phyloP scores from a whole-genome alignment of 2,329 filamentous ascomycete genomes.

The Xylariaceae sp. region DNA sequence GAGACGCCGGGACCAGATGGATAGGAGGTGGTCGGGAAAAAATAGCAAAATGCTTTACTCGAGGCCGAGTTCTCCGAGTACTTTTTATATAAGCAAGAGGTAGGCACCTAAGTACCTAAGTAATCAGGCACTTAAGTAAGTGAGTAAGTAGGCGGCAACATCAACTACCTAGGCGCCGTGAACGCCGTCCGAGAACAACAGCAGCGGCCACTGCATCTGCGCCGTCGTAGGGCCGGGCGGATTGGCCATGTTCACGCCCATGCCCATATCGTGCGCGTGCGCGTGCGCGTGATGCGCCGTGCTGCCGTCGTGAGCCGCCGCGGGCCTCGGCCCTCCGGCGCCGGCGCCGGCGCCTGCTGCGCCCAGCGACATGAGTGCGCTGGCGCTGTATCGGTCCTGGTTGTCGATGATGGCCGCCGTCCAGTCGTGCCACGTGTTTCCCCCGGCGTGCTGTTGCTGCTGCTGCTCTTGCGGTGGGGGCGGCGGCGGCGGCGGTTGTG shows the following conservation, averaged over 20 bases:
- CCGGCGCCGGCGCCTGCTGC: slow-evolving; percentile 14
- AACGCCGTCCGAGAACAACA: slow-evolving; percentile 24
- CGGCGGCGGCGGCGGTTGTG: not conserved
- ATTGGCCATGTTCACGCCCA: slow-evolving; percentile 18
- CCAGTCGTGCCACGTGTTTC: slow-evolving; percentile 49
- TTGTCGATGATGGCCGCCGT: slow-evolving; percentile 42
- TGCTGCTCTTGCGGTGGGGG: slow-evolving; percentile 6
- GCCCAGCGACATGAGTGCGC: slow-evolving; percentile 40
- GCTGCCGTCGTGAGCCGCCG: too few relatives aligned
- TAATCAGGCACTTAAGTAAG: too few relatives aligned
- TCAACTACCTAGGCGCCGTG: slow-evolving; percentile 15
- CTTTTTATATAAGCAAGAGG: too few relatives aligned
- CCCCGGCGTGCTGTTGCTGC: slow-evolving; percentile 22
- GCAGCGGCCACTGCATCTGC: slow-evolving; percentile 24
- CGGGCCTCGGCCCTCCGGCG: slow-evolving; percentile 4
- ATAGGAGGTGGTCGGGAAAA: too few relatives aligned
- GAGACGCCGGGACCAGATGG: too few relatives aligned
- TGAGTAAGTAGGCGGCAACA: too few relatives aligned
- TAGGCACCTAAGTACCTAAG: too few relatives aligned
- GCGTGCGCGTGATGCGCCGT: too few relatives aligned
- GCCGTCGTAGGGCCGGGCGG: slow-evolving; percentile 16
- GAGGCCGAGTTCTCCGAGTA: too few relatives aligned
- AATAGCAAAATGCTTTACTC: too few relatives aligned
- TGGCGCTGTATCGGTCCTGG: slow-evolving; percentile 42
- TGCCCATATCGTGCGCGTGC: slow-evolving; percentile 15